Base-by-base conservation (phyloP, 2,329 filamentous ascomycete genomes). In the Alternaria novae-zelandiae region DNA sequence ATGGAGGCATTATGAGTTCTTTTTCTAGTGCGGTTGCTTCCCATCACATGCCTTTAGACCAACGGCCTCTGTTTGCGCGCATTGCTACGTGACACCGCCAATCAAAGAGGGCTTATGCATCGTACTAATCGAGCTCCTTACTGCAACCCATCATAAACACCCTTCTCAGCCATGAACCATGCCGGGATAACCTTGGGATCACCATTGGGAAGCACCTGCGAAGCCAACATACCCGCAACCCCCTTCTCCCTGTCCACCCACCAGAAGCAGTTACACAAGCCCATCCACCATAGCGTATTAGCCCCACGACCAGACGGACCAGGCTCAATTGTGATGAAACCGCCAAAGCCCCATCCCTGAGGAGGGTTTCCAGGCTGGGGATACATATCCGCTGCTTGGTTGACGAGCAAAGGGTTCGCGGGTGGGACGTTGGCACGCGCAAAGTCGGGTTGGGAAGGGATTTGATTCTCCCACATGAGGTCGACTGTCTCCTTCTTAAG, bases 401-500 rank as follows among this genome's bases (percentile, higher is more conserved):
- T 85, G 3, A 83, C 83, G 9, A 86, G 76, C 13, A 84, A 78
- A 0, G 83, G 83, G 64, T 87, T 87, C 1, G 84, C 78, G 2
- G 82, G 81, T 0, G 83, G 74, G 3, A 87, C 80, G 3, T 71
- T 66, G 7, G 36, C 32, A 1, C 85, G 81, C 2, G 82, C 82
- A 59, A 86, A 88, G 64, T 89, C 71, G 0, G 87, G 87, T 51
- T 78, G 72, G 1, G 84, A 63, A 0, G 86, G 82, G 54, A 90
- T 85, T 66, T 89, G 88, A 73, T 92, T 91, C 60, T 81, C 81
- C 75, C 89, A 91, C 87, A 92, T 90, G 30, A 85, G 77, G 12
- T 89, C 83, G 0, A 92, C 85, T 0, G 88, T 90, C 28, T 83
- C 80, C 15, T 83, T 81, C 20, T 82, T 79, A 7, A 92, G 81